phyloP scores from a whole-genome alignment of 1,284 basidiomycete genomes.

The Rhodofomes roseus region DNA sequence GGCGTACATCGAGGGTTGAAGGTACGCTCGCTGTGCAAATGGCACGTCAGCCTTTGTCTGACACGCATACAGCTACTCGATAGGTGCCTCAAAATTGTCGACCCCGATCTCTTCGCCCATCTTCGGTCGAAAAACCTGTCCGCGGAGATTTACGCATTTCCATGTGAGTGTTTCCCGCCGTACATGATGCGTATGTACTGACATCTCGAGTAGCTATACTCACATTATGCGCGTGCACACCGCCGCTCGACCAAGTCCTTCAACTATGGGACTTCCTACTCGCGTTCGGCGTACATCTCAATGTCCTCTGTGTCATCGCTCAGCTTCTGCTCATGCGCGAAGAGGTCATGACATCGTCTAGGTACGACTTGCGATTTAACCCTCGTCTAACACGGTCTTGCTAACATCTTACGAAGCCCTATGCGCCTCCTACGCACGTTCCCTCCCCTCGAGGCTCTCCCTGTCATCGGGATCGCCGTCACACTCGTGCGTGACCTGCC shows the following conservation, averaged over 20 bases:
- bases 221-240: slow-evolving; percentile 95
- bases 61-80: slow-evolving; percentile 73
- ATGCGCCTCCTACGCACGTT: slow-evolving; percentile 96
- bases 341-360: slow-evolving; percentile 80
- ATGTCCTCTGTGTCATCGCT: slow-evolving; percentile 94
- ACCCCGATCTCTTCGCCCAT: slow-evolving; percentile 79
- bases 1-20: slow-evolving; percentile 93
- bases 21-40: slow-evolving; percentile 38
- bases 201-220: slow-evolving; percentile 64
- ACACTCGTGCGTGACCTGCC: slow-evolving; percentile 91
- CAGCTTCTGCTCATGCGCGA: slow-evolving; percentile 88
- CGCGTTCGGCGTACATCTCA: slow-evolving; percentile 94
- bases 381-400: neutral
- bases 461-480: slow-evolving; percentile 89
- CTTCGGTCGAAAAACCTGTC: slow-evolving; percentile 89
- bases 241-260: slow-evolving; percentile 90
- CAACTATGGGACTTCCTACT: slow-evolving; percentile 97
- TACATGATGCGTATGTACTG: neutral
- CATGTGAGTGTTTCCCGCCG: slow-evolving; percentile 57
- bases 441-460: slow-evolving; percentile 83
- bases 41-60: neutral
- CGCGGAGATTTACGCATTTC: slow-evolving; percentile 97
- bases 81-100: slow-evolving; percentile 86
- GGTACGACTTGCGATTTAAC: slow-evolving; percentile 44
- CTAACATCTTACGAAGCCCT: slow-evolving; percentile 50